Percentiles rank a stretch among this genome's conserved stretches.
phyloP scores from a whole-genome alignment of 2,329 filamentous ascomycete genomes.

The Tolypocladium sp. region DNA sequence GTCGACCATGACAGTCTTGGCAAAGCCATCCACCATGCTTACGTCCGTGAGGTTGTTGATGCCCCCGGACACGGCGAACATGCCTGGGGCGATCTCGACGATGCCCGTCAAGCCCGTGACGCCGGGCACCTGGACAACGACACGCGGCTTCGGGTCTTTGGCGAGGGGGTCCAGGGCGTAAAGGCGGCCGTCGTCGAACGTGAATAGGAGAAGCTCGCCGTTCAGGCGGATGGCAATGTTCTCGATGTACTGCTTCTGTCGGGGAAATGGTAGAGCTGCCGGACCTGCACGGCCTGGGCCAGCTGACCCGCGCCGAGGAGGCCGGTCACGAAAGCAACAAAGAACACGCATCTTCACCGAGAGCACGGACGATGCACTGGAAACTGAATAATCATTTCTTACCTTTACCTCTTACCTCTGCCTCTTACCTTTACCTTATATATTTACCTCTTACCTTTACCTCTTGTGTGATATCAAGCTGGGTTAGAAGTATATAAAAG shows the following conservation, averaged over 20 bases:
- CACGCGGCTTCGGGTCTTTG: neutral
- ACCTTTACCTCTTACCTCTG: no score
- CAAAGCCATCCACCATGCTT: constrained; percentile 3
- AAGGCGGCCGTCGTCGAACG: constrained; percentile 8
- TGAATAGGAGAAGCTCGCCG: constrained; percentile 9
- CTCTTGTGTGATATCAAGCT: no score
- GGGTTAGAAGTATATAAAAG: no score
- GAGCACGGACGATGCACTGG: neutral
- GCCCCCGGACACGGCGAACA: constrained; percentile 11
- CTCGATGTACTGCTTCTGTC: constrained; percentile 9
- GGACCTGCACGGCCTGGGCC: constrained; percentile 14
- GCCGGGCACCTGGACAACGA: constrained; percentile 6
- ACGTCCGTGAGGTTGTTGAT: constrained; percentile 3
- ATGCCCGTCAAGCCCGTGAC: constrained; percentile 9
- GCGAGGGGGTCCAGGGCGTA: constrained; percentile 5
- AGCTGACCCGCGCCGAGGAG: neutral
- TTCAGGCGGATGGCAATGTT: constrained; percentile 11
- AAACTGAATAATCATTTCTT: no score
- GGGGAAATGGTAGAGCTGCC: constrained; percentile 10
- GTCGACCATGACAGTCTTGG: constrained; percentile 7
- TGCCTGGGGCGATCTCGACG: constrained; percentile 7
- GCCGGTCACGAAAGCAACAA: neutral
- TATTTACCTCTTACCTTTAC: no score
- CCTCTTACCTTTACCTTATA: no score
- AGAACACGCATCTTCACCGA: neutral